Evolutionary conservation across 805 yeast genomes (phyloP), one percentile per base, ranked within the genome.

Genomic region (Spathaspora arborariae): DNA sequence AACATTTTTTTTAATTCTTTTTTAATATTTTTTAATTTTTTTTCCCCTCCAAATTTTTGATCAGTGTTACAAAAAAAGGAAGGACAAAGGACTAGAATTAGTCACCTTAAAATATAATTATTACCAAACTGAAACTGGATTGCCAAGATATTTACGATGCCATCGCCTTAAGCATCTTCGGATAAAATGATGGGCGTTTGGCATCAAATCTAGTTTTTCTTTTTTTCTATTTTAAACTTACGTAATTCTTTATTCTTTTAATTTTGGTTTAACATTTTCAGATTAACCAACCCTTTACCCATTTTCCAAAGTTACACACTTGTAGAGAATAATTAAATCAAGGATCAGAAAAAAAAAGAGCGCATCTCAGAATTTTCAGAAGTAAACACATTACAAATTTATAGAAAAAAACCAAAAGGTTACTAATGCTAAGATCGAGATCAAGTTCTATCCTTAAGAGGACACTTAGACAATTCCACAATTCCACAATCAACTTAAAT

Each of bases 401-500:
- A 30, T 30, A 8, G 15, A 30, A n/a, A n/a, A n/a, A n/a, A n/a
- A n/a, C n/a, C n/a, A n/a, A 10, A 3, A 30, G 33, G 35, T 10
- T 20, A 22, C n/a, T 20, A 9, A 37, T 37, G 39, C 22, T 37
- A 10, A 37, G 22, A 37, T 37, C 21, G 4, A 37, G 24, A 37
- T 37, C 39, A 37, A 37, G 39, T 30, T 16, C 35, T 30, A 30
- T 30, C 8, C 35, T 30, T 30, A 30, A 30, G n/a, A 30, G 39
- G 39, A 8, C 39, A 18, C 20, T 37, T 5, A 48, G 51, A 45
- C 18, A 33, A 2, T 48, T 48, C 19, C 47, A 46, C 37, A 11
- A 3, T 19, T 47, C 53, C 5, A 15, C 35, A 5, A 35, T 26
- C 37, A 53, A 49, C 30, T 51, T 56, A 9, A 64, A 68, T 35